Conservation (phyloP, 768 basidiomycete genomes). For the Podaxis sp. region DNA sequence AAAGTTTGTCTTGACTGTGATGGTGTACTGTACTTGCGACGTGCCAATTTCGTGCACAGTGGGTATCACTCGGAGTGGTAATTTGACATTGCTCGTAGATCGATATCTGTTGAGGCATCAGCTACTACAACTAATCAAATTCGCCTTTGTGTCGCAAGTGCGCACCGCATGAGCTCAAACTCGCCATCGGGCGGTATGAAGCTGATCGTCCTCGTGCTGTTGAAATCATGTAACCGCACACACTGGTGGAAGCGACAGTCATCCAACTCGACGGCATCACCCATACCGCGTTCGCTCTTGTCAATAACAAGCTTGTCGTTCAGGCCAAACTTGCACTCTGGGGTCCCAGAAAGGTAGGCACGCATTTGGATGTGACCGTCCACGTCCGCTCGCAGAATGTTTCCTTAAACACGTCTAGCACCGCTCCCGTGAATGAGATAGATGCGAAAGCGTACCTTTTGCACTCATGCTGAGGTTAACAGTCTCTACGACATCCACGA, state of each 20-base stretch:
- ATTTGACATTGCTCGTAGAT: constrained; percentile 91
- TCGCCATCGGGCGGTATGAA: constrained; percentile 99
- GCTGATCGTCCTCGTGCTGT: constrained; percentile 88
- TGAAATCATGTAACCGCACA: constrained; percentile 92
- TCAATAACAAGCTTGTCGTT: constrained; percentile 98
- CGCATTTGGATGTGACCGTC: constrained; percentile 98
- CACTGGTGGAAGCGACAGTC: constrained; percentile 99
- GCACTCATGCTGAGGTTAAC: constrained; percentile 97
- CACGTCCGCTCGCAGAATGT: constrained; percentile 89
- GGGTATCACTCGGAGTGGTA: constrained; percentile 85
- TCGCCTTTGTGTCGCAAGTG: not conserved
- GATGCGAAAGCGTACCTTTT: constrained; percentile 56
- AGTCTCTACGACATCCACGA: constrained; percentile 98
- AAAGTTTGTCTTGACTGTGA: constrained; percentile 87
- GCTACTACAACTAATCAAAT: too few species aligned
- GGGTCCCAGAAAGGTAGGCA: constrained; percentile 93
- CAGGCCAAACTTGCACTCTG: constrained; percentile 98
- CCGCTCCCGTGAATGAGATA: not conserved
- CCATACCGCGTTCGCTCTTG: constrained; percentile 62
- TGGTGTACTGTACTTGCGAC: constrained; percentile 83
- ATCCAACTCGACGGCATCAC: constrained; percentile 90
- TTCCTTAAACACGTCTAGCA: constrained; percentile 46
- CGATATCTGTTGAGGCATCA: constrained; percentile 64
- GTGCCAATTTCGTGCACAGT: constrained; percentile 94
- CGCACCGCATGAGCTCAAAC: constrained; percentile 95